Evolutionary conservation across 2,329 filamentous ascomycete genomes (phyloP), one percentile per base, ranked within the genome.

Genomic region (Lecanoromycetidae sp.): DNA sequence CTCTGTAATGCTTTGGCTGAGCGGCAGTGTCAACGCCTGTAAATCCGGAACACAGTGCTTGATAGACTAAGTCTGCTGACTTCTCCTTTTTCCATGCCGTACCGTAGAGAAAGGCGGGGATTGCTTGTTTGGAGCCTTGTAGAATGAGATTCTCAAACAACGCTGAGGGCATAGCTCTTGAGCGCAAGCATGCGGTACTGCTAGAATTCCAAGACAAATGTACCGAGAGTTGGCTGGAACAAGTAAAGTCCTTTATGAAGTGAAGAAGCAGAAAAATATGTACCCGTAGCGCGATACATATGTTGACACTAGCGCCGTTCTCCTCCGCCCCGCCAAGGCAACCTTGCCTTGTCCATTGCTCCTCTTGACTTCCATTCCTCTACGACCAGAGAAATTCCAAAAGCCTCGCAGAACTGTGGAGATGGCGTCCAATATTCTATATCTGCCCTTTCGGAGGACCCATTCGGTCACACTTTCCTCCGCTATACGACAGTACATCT

Each of bases 401-500:
- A 20, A 17, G 26, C 12, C 13, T 25, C 6, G 4, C 20, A 25
- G 6, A 17, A 13, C 12, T 26, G 15, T 8, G 22, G 25, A 17
- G 3, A 49, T 49, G 47, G 35, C 47, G 13, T 49, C 47, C 44
- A 71, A 69, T 52, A 67, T 71, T 48, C 75, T 94, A 47, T 79
- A 81, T 61, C 73, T 94, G 53, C 88, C 90, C 7, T 96, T 96
- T 66, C 86, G 90, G 57, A 84, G 82, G 61, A 90, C 87, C 43
- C 79, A 84, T 54, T 75, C 82, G 48, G 72, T 94, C 33, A 83
- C 82, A 50, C 75, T 96, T 52, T 83, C 85, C 46, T 73, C 78
- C 52, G 84, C 87, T 41, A 87, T 98, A 62, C 87, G 85, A 55
- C 82, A 91, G 62, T 96, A 98, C 70, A 96, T 98, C 60, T 94